These are phyloP conservation scores for Penicillium sp. DNA, from an alignment of 2,329 filamentous ascomycete genomes.

Conservation along the genomic window DNA sequence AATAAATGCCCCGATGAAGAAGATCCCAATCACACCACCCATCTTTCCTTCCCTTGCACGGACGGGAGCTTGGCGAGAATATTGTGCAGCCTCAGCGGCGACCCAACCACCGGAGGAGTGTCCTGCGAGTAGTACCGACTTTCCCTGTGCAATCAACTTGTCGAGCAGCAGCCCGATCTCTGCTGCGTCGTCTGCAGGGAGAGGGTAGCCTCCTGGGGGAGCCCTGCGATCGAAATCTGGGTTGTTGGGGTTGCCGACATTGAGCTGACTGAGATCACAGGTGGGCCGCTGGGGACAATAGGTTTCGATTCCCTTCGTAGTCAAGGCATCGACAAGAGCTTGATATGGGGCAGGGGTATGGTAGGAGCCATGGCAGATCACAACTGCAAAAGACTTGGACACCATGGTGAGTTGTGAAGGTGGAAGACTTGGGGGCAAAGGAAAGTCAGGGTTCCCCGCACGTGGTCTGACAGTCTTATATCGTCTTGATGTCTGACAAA, in stretches of 20 bases:
- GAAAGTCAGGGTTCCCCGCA: not conserved
- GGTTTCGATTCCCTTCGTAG: slow-evolving; percentile 25
- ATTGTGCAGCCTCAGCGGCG: slow-evolving; percentile 31
- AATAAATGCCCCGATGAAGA: slow-evolving; percentile 32
- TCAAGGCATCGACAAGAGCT: slow-evolving; percentile 24
- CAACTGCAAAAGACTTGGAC: not conserved
- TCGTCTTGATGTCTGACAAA: not conserved
- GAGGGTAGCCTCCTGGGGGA: slow-evolving; percentile 30
- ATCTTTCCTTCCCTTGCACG: slow-evolving; percentile 14
- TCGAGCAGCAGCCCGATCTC: not conserved
- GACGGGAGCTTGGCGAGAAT: slow-evolving; percentile 25
- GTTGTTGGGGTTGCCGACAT: slow-evolving; percentile 54
- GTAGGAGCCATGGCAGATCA: slow-evolving; percentile 19
- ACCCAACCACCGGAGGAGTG: slow-evolving; percentile 37
- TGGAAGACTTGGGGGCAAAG: not conserved
- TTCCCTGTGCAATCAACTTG: slow-evolving; percentile 16
- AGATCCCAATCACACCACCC: slow-evolving; percentile 29
- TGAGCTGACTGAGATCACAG: slow-evolving; percentile 54
- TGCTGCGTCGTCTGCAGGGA: slow-evolving; percentile 7
- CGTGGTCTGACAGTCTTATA: not conserved
- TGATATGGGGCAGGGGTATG: slow-evolving; percentile 32
- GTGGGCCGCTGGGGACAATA: slow-evolving; percentile 37
- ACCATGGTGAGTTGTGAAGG: not conserved
- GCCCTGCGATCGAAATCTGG: slow-evolving; percentile 22
- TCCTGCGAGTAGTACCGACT: slow-evolving; percentile 29